These are phyloP conservation scores for Eutrema salsugineum DNA, from an alignment of 441 rosid genomes.

Conservation along the genomic window DNA sequence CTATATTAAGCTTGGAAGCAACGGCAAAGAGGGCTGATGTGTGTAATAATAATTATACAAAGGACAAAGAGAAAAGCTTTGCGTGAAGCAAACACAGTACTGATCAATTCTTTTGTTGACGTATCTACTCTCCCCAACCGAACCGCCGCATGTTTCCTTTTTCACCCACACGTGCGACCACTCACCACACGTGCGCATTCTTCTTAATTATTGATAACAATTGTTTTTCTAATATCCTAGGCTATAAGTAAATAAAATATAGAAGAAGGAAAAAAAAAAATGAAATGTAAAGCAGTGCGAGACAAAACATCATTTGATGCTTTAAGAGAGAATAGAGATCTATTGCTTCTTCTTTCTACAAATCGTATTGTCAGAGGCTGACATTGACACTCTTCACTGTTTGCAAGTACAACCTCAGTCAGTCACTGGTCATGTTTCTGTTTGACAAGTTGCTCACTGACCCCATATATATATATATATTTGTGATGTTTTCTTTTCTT, in stretches of 20 bases:
- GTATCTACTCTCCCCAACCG: not conserved
- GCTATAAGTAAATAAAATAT: too few species aligned
- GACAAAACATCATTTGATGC: not conserved
- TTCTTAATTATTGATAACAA: too few species aligned
- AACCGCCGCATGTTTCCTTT: conserved; percentile 7
- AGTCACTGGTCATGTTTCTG: conserved; percentile 19
- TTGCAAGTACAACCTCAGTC: conserved; percentile 33
- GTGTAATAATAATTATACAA: not conserved
- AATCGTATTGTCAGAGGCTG: conserved; percentile 11
- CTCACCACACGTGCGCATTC: not conserved
- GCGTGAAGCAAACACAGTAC: conserved; percentile 32
- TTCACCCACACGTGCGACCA: conserved; percentile 6
- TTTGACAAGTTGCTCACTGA: conserved; percentile 18
- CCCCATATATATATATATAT: too few species aligned
- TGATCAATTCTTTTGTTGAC: conserved; percentile 6
- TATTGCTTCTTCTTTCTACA: conserved; percentile 1
- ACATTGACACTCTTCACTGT: conserved; percentile 28
- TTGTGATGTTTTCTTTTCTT: too few species aligned
- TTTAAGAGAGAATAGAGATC: too few species aligned
- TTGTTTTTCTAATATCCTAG: too few species aligned
- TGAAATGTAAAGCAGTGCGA: not conserved
- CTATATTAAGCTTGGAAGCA: conserved; percentile 31
- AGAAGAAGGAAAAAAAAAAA: not conserved
- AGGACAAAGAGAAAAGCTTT: conserved; percentile 5
- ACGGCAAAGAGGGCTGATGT: conserved; percentile 12